phyloP scores from a whole-genome alignment of 345 rosid species.

The Eucalyptus tenuipes region DNA sequence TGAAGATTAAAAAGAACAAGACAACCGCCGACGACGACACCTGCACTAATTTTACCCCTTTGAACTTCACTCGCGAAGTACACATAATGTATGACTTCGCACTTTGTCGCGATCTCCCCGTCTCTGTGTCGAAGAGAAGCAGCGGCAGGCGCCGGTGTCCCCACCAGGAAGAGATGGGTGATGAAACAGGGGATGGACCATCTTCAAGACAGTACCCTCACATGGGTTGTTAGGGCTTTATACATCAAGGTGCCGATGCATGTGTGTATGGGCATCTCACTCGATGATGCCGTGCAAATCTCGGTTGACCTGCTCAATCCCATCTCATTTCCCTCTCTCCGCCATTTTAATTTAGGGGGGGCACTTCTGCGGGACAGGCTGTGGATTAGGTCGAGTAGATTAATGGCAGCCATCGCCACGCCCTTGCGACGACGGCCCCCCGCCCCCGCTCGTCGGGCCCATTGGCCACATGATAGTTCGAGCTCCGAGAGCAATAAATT shows the following conservation, averaged over 20 bases:
- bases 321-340: background rate
- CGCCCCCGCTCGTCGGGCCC: background rate
- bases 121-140: background rate
- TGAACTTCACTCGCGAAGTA: background rate
- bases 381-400: constrained; percentile 18
- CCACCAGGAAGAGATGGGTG: background rate
- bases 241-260: background rate
- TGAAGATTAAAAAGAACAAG: background rate
- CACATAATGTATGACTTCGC: background rate
- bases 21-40: background rate
- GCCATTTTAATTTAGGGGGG: background rate
- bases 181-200: constrained; percentile 1
- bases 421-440: background rate
- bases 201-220: constrained; percentile 2
- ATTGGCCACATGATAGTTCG: background rate
- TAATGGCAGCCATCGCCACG: background rate
- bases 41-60: background rate
- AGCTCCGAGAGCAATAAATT: background rate
- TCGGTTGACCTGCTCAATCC: background rate
- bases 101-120: background rate
- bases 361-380: constrained; percentile 6
- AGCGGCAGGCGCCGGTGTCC: background rate
- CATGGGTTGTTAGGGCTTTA: constrained; percentile 26
- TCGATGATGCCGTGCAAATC: background rate
- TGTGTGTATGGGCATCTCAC: background rate